These are phyloP conservation scores for Aaosphaeria pasadenensis DNA, from an alignment of 2,329 filamentous ascomycete species.

Conservation along the genomic window DNA sequence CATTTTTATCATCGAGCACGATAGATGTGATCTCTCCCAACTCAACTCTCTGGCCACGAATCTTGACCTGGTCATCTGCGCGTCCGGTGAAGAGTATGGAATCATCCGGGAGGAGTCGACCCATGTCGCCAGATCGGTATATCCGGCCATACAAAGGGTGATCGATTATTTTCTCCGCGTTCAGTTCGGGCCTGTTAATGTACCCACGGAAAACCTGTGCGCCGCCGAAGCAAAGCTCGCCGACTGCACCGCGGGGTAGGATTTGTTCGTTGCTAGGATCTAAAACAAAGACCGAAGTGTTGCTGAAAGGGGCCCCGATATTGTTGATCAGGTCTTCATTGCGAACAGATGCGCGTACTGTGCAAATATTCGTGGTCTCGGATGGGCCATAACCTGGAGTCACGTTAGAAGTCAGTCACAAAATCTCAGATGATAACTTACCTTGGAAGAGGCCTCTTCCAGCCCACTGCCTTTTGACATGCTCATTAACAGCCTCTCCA, in stretches of 20 bases:
- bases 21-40: slow-evolving; percentile 69
- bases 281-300: slow-evolving; percentile 72
- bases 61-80: slow-evolving; percentile 76
- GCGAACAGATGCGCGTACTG: slow-evolving; percentile 62
- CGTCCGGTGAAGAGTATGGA: slow-evolving; percentile 71
- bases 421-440: slow-evolving; percentile 18
- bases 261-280: slow-evolving; percentile 34
- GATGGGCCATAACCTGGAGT: slow-evolving; percentile 68
- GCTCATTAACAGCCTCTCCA: slow-evolving; percentile 74
- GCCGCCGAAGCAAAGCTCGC: slow-evolving; percentile 85
- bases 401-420: background rate
- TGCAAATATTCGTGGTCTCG: slow-evolving; percentile 86
- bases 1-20: slow-evolving; percentile 51
- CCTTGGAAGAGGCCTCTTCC: slow-evolving; percentile 67
- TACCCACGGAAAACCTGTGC: slow-evolving; percentile 76
- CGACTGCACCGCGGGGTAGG: slow-evolving; percentile 68
- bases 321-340: slow-evolving; percentile 63
- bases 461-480: slow-evolving; percentile 69
- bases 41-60: slow-evolving; percentile 78
- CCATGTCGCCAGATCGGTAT: slow-evolving; percentile 81
- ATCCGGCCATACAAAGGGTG: slow-evolving; percentile 69
- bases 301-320: slow-evolving; percentile 70
- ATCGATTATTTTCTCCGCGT: slow-evolving; percentile 63
- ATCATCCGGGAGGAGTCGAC: slow-evolving; percentile 73
- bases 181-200: slow-evolving; percentile 62